Base-by-base conservation (phyloP, 2,329 filamentous ascomycete species). In the Beauveria scarabaeidicola region DNA sequence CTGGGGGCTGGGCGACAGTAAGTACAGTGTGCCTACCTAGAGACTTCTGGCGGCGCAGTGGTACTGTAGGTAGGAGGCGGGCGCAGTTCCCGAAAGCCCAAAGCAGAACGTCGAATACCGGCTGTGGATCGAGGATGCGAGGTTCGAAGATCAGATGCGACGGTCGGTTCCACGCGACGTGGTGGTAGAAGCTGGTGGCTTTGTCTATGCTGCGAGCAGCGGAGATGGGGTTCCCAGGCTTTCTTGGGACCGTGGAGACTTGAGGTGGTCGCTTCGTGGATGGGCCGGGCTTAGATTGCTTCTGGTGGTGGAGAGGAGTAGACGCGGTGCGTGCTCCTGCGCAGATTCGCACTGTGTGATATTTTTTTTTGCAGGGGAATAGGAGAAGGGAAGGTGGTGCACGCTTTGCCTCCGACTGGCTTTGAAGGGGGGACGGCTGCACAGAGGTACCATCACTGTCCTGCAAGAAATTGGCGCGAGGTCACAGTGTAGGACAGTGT, bases 181-280 rank as follows among this genome's bases (percentile, higher is more conserved):
- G 55, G 55, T 36, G 55, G 55, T 51, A 51, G 55, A 51, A 51
- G 53, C 15, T 29, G 23, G 46, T 47, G 55, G 23, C 43, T 36
- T 58, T 50, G 44, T 32, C 52, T 44, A 47, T 56, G 29, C 44
- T 51, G 55, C 55, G 55, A 58, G 23, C 46, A 58, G 55, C 55
- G 46, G 55, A 58, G 55, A 58, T 58, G 55, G 55, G 55, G 55
- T 58, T 51, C 55, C 55, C 50, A 25, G 55, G 36, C 32, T 51
- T 51, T 51, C 46, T 51, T 58, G 44, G 54, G 46, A 58, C 55
- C 55, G 55, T 58, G 55, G 55, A 58, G 55, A 58, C 55, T 58
- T 53, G 38, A 54, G 36, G 52, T 41, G 55, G 46, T 51, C 52
- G 52, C 52, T 58, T 58, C 55, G 55, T 58, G 55, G 46, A 43